A percentile compares a stretch with the other conserved stretches of the same genome.
Evolutionary conservation across 2,329 filamentous ascomycete species (phyloP).

Genomic region (Paramyrothecium sp.): DNA sequence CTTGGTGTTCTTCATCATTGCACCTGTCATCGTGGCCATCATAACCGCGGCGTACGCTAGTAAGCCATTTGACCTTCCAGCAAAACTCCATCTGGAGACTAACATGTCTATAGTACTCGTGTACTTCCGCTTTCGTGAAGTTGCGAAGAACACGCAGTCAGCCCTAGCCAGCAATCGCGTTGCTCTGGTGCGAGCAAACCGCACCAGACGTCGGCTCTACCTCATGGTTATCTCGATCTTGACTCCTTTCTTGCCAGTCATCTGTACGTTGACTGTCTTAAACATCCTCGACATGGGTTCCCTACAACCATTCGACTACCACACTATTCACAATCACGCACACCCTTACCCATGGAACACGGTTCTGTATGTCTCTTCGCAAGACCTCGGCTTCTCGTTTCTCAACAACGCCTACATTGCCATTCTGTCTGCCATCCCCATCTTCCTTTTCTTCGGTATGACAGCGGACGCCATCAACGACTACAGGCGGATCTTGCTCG

Average conservation of each 20-base stretch:
- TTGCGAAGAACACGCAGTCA: conserved; percentile 38
- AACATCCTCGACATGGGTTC: conserved; percentile 35
- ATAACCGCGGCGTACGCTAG: conserved; percentile 45
- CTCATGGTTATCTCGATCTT: conserved; percentile 53
- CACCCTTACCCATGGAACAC: conserved; percentile 43
- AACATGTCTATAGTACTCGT: conserved; percentile 37
- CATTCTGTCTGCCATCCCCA: conserved; percentile 43
- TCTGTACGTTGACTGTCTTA: conserved; percentile 34
- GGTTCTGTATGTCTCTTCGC: conserved; percentile 44
- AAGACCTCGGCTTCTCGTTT: conserved; percentile 32
- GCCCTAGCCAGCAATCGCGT: conserved; percentile 38
- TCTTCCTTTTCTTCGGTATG: conserved; percentile 55
- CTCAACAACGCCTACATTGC: conserved; percentile 49
- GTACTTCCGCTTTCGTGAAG: conserved; percentile 45
- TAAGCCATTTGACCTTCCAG: conserved; percentile 28
- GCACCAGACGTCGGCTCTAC: conserved; percentile 52
- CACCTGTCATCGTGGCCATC: conserved; percentile 41
- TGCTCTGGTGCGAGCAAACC: conserved; percentile 40
- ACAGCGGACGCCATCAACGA: conserved; percentile 51
- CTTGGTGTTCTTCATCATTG: conserved; percentile 46
- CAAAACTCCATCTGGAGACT: conserved; percentile 1
- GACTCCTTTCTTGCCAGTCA: conserved; percentile 49
- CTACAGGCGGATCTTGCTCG: conserved; percentile 40
- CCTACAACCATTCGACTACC: conserved; percentile 37
- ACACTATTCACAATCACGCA: conserved; percentile 35